Percentiles rank a stretch among this genome's conserved stretches.
Evolutionary conservation across 2,329 filamentous ascomycete species (phyloP).

Genomic region (Cladosporium austrohemisphaericum): DNA sequence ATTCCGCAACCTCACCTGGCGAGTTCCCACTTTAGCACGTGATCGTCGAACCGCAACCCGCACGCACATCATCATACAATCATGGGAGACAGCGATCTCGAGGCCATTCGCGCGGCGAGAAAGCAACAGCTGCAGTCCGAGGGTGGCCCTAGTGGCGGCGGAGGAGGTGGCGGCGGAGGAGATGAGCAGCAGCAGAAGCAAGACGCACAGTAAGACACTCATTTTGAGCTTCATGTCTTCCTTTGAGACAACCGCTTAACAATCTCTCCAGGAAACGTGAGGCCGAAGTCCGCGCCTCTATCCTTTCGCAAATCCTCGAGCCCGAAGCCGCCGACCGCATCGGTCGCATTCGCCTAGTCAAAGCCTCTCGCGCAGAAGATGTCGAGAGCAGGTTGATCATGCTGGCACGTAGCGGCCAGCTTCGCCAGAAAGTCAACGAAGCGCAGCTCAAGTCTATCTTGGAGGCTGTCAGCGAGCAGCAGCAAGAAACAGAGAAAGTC

Average conservation of each 20-base stretch:
- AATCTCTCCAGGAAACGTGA: constrained; percentile 40
- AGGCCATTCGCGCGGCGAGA: constrained; percentile 84
- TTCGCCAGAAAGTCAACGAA: constrained; percentile 84
- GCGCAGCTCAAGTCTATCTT: constrained; percentile 89
- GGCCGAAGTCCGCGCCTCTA: constrained; percentile 68
- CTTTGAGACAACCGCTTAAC: background rate
- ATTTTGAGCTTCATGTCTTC: too few relatives aligned
- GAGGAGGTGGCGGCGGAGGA: constrained; percentile 46
- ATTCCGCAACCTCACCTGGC: background rate
- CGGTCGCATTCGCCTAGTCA: constrained; percentile 90
- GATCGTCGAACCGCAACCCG: constrained; percentile 15
- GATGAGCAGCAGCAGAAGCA: constrained; percentile 55
- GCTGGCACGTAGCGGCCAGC: constrained; percentile 82
- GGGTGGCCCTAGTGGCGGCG: constrained; percentile 47
- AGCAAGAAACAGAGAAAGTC: constrained; percentile 74
- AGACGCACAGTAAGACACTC: constrained; percentile 14
- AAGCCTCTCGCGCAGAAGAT: constrained; percentile 82
- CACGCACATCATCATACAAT: constrained; percentile 16
- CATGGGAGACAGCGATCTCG: constrained; percentile 65
- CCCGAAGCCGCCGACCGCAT: constrained; percentile 91
- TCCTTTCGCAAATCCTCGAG: constrained; percentile 89
- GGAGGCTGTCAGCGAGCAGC: constrained; percentile 71
- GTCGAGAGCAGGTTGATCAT: constrained; percentile 91
- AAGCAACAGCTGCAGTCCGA: constrained; percentile 86
- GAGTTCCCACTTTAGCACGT: constrained; percentile 14